Evolutionary conservation across 352 stramenopile species (phyloP), one percentile per base, ranked within the genome.

Genomic region (Blastocystis sp.): DNA sequence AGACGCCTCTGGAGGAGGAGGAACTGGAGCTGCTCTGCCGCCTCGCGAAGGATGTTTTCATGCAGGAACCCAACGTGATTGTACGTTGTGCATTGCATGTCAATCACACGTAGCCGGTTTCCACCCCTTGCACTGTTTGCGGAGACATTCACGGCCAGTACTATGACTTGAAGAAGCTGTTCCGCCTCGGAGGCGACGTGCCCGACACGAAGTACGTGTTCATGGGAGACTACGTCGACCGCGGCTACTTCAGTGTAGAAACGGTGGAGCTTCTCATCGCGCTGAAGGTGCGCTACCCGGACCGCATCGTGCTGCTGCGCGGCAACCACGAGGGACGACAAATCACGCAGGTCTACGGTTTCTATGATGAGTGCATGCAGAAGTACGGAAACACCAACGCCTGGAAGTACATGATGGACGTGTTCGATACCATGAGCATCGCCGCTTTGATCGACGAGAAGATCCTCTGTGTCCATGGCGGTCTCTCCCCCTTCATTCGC

Each of bases 321-420:
- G 93, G 93, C 66, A 95, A 96, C 90, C 94, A 96, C 90, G 93
- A 96, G 91, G 95, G 92, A 89, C 93, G 95, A 60, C 95, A 98
- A 92, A 97, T 98, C 90, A 98, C 95, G 80, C 95, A 98, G 92
- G 94, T 98, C 9, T 98, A 98, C 87, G 95, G 95, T 61, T 98
- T 98, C 90, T 98, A 98, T 90, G 95, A 98, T 90, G 95, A 98
- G 91, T 98, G 95, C 87, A 92, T 98, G 64, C 93, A 94, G 87
- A 98, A 98, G 91, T 98, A 98, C 90, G 95, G 95, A 82, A 98
- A 97, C 90, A 94, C 94, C 62, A 96, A 95, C 90, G 94, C 94
- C 17, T 98, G 95, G 95, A 94, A 97, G 90, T 96, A 98, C 90
- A 97, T 94, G 90, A 95, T 95, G 45, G 94, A 98, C 89, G 95